A percentile compares a stretch with the other conserved stretches of the same genome.
These are phyloP conservation scores for Aspergillaceae sp. DNA, from an alignment of 2,329 filamentous ascomycete genomes.

Conservation along the genomic window DNA sequence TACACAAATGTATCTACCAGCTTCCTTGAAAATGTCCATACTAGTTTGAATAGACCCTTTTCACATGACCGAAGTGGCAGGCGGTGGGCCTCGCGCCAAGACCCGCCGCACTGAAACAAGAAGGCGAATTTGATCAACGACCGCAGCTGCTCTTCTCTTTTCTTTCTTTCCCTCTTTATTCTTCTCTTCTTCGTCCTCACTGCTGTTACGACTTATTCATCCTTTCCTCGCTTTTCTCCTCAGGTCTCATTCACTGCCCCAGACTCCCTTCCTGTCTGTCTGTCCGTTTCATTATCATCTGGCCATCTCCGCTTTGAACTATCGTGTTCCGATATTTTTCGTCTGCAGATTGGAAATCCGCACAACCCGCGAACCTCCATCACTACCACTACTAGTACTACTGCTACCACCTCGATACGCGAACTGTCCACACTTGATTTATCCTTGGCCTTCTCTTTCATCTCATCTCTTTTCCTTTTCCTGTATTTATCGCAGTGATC, in stretches of 20 bases:
- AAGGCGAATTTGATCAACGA: not conserved
- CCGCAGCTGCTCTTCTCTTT: not conserved
- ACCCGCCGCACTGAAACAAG: not conserved
- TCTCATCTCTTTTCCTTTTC: not conserved
- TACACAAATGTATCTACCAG: not conserved
- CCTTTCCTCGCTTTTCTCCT: too few relatives aligned
- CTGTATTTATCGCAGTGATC: conserved; percentile 1
- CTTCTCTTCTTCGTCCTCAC: not conserved
- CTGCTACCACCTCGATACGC: conserved; percentile 2
- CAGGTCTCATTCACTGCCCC: not conserved
- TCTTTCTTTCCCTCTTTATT: not conserved
- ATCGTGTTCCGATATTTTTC: conserved; percentile 6
- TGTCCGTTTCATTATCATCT: not conserved
- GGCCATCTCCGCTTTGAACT: not conserved
- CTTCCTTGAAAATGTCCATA: not conserved
- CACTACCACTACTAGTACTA: not conserved
- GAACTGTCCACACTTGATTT: not conserved
- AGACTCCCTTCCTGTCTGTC: conserved; percentile 3
- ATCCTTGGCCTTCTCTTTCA: conserved; percentile 3
- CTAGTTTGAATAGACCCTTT: too few relatives aligned
- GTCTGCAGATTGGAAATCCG: conserved; percentile 4
- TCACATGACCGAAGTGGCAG: not conserved
- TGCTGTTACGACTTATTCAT: not conserved
- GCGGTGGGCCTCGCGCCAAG: not conserved
- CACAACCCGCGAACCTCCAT: not conserved